Evolutionary conservation across 345 rosid species (phyloP).

Genomic region (Hibiscus tridactylites): DNA sequence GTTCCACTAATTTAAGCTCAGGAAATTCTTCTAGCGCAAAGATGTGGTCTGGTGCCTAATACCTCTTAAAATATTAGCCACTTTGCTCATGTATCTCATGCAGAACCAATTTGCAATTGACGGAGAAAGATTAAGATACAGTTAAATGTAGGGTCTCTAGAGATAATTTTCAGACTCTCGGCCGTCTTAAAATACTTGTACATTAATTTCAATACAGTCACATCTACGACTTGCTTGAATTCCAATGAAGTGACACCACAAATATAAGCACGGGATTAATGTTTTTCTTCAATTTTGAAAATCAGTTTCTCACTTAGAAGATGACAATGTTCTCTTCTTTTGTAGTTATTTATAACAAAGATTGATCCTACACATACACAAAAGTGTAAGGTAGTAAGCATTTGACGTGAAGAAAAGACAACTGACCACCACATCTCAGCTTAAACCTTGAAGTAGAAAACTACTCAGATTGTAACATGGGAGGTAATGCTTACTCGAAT

Average conservation of each 20-base stretch:
- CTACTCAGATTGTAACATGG: constrained; percentile 1
- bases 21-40: not conserved
- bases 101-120: not conserved
- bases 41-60: not conserved
- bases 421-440: not conserved
- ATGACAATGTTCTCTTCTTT: not conserved
- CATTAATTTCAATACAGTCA: not conserved
- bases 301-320: not conserved
- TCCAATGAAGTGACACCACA: not conserved
- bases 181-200: not conserved
- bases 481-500: constrained; percentile 54
- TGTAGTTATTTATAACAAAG: not conserved
- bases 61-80: not conserved
- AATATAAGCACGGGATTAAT: not conserved
- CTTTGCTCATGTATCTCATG: not conserved
- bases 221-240: not conserved
- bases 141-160: not conserved
- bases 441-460: constrained; percentile 11
- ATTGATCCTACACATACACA: not conserved
- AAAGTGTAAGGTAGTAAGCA: not conserved
- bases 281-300: not conserved
- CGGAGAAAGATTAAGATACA: not conserved
- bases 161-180: not conserved
- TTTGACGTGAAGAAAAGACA: not conserved
- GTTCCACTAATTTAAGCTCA: not conserved